Base-by-base conservation (phyloP, 331 rosid species). In the Dryas integrifolia region DNA sequence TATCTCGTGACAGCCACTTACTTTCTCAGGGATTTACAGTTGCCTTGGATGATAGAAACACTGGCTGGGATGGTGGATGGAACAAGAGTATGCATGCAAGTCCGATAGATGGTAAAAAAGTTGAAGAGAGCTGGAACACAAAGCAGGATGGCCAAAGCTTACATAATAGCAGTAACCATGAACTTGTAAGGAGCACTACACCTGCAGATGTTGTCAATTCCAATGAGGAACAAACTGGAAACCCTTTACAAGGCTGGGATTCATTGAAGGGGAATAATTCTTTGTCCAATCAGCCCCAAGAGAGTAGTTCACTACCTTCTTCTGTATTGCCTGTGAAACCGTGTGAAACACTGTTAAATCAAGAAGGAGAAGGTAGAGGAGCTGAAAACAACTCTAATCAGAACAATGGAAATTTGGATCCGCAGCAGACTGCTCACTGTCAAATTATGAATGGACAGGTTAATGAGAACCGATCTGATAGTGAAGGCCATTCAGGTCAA, bases 401-500 rank as follows among this genome's bases (percentile, higher is more conserved):
- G 72, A 85, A 58, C 44, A 79, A 75, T 50, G 91, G 73, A 78
- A 86, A 84, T 66, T 62, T 77, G 70, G 88, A 76, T 74, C 80
- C 80, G 15, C 77, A 59, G 60, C 79, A 72, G 67, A 73, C 60
- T 56, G 62, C 82, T 58, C 89, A 84, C 56, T 85, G 80, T 72
- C 91, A 79, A 77, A 73, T 78, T 77, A 80, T 69, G 26, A 79
- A 82, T 61, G 85, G 82, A 58, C 83, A 77, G 59, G 77, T 77
- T 72, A 77, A 35, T 68, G 88, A 81, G 79, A 88, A 88, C 68
- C 95, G 69, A 59, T 85, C 89, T 10, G 92, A 88, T 63, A 81
- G 87, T 66, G 92, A 92, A 66, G 92, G 83, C 38, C 88, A 88
- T 77, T 86, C 93, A 0, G 77, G 91, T 46, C 98, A 88, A 75